Evolutionary conservation across 331 rosid species (phyloP).

Genomic region (Cydonia oblonga): DNA sequence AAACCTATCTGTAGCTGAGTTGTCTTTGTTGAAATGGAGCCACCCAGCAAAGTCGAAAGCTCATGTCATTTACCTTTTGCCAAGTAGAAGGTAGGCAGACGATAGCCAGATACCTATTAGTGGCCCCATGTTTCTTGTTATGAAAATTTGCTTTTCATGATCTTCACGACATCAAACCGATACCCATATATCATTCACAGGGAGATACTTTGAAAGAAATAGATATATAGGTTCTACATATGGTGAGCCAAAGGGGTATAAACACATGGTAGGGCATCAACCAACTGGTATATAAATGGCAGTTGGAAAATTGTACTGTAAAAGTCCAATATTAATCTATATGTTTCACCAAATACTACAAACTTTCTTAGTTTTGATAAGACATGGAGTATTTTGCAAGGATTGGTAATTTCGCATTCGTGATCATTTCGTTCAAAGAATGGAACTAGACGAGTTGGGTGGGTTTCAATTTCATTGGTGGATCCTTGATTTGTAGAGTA

Average conservation of each 20-base stretch:
- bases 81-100: not conserved
- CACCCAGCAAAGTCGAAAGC: not conserved
- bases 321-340: not conserved
- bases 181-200: not conserved
- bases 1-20: too few relatives aligned
- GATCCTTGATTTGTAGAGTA: not conserved
- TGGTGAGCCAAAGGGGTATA: constrained; percentile 7
- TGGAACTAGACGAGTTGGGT: not conserved
- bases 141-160: not conserved
- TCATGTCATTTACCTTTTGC: not conserved
- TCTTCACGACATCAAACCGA: not conserved
- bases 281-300: not conserved
- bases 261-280: not conserved
- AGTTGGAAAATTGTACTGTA: too few relatives aligned
- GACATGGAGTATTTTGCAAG: not conserved
- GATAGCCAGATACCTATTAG: not conserved
- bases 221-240: not conserved
- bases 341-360: not conserved
- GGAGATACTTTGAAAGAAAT: not conserved
- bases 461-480: not conserved
- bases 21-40: too few relatives aligned
- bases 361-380: not conserved
- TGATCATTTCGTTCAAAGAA: not conserved
- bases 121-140: not conserved
- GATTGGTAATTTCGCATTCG: not conserved